Base-by-base conservation (phyloP, 176 grass and related monocot species). In the Cenchrus americanus region DNA sequence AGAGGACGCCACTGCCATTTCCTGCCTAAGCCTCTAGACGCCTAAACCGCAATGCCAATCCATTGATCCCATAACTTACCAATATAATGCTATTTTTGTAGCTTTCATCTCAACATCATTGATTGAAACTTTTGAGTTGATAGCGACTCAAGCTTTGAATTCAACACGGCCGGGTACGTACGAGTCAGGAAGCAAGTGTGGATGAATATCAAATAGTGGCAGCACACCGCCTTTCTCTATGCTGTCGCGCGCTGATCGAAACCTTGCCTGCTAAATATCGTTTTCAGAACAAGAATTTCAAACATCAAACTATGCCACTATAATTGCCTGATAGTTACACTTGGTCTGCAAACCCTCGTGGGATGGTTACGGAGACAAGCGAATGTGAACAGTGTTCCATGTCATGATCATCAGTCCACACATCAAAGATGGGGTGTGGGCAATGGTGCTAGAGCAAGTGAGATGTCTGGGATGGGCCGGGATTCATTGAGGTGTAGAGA, bases 261-360 rank as follows among this genome's bases (percentile, higher is more conserved):
- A 50, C 13, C 22, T 30, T 32, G 9, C 9, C 15, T 51, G 9
- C 71, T 34, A 53, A 53, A 53, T 34, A 72, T 23, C 49, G 47
- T 30, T 51, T 72, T 10, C 70, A 9, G 15, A 51, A 51, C 23
- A 51, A 49, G 14, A 48, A 49, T 73, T 73, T 51, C 46, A 73
- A 30, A 73, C 47, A 51, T 30, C 70, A 30, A 23, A 53, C 26
- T 54, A 32, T 30, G 22, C 3, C 0, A 13, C 40, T 69, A 69
- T 46, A 69, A 10, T n/a, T 69, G 40, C 5, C 41, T 9, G 41
- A 7, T n/a, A 47, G 41, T 13, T 49, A 15, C 69, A 14, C n/a
- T 71, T 49, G 69, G n/a, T 15, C 12, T 23, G n/a, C 43, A 73
- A 52, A 73, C 23, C 14, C 41, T 78, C 58, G 22, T 78, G 76